A percentile compares a stretch with the other conserved stretches of the same genome.
phyloP scores from a whole-genome alignment of 1,284 basidiomycete species.

The Bjerkandera adusta region DNA sequence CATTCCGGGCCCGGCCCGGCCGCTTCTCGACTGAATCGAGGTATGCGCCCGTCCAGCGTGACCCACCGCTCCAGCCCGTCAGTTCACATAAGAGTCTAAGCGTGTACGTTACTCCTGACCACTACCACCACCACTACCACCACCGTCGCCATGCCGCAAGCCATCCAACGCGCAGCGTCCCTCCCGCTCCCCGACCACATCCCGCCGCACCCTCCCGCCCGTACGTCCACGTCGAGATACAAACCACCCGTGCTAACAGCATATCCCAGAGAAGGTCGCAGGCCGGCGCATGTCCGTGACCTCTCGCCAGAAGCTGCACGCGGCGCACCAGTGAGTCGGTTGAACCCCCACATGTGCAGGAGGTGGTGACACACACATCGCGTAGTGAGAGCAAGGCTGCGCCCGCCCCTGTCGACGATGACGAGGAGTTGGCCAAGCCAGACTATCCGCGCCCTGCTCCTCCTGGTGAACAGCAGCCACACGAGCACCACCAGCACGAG shows the following conservation, averaged over 20 bases:
- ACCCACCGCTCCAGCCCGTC: neutral
- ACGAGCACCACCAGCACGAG: slow-evolving; percentile 47
- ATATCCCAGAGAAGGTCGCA: slow-evolving; percentile 57
- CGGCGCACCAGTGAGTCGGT: neutral
- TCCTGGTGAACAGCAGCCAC: slow-evolving; percentile 39
- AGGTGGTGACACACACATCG: neutral
- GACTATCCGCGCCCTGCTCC: slow-evolving; percentile 65
- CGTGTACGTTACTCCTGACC: neutral
- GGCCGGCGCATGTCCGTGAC: slow-evolving; percentile 58
- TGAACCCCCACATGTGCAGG: neutral
- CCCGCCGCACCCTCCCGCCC: slow-evolving; percentile 15
- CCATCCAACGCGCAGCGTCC: slow-evolving; percentile 7
- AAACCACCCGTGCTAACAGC: slow-evolving; percentile 7
- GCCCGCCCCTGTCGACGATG: slow-evolving; percentile 27
- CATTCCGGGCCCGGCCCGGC: neutral
- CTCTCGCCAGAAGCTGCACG: slow-evolving; percentile 37
- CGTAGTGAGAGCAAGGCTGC: slow-evolving; percentile 29
- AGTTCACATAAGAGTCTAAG: slow-evolving; percentile 1
- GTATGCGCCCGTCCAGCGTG: neutral
- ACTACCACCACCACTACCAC: slow-evolving; percentile 3
- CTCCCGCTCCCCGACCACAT: slow-evolving; percentile 3
- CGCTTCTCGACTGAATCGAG: slow-evolving; percentile 6
- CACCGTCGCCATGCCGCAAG: neutral
- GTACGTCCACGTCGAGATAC: slow-evolving; percentile 5
- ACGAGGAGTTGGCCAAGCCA: slow-evolving; percentile 34